Evolutionary conservation across 1,139 yeast genomes (phyloP).

Genomic region (Sugiyamaella paludigena): DNA sequence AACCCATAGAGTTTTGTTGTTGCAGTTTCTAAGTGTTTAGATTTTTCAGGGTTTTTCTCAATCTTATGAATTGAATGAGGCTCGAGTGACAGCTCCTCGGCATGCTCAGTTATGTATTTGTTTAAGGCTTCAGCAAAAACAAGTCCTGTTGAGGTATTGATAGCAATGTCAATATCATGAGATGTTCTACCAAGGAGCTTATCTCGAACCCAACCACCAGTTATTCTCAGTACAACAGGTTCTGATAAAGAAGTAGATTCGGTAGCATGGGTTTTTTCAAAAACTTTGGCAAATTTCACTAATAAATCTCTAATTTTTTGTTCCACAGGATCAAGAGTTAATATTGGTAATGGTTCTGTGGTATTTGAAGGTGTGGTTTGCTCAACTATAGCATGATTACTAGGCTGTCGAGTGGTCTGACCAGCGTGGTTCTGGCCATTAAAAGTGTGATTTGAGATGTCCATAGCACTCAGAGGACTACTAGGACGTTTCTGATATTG

Average conservation of each 20-base stretch:
- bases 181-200: conserved; percentile 76
- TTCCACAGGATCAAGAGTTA: conserved; percentile 50
- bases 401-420: no score
- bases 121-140: conserved; percentile 71
- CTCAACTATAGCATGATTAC: no score
- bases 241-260: conserved; percentile 18
- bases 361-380: no score
- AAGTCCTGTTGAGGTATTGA: conserved; percentile 80
- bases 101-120: conserved; percentile 45
- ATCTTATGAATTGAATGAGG: conserved; percentile 69
- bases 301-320: conserved; percentile 47
- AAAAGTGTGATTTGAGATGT: no score
- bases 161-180: conserved; percentile 88
- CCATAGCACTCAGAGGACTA: no score
- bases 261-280: conserved; percentile 17
- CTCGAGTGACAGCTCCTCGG: conserved; percentile 44
- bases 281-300: conserved; percentile 31
- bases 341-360: conserved; percentile 18
- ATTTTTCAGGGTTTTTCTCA: conserved; percentile 88
- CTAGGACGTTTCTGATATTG: no score
- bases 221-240: conserved; percentile 63
- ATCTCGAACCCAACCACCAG: conserved; percentile 99
- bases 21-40: conserved; percentile 94
- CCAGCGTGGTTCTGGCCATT: no score
- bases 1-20: conserved; percentile 79